A percentile compares a stretch with the other conserved stretches of the same genome.
phyloP scores from a whole-genome alignment of 805 yeast genomes.

The Zygotorulaspora chibaensis region DNA sequence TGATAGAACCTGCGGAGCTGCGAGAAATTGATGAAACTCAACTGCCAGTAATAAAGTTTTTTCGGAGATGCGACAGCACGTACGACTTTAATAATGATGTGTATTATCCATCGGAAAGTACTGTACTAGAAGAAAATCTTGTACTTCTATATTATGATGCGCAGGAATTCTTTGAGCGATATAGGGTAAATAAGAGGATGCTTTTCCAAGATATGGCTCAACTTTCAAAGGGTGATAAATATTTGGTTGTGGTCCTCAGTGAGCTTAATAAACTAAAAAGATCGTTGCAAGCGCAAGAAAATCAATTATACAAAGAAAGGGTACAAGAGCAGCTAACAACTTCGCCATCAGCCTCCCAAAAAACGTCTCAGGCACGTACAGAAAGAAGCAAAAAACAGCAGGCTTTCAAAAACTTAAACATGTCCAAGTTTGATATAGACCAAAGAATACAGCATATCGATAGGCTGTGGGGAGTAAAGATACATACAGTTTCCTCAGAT shows the following conservation, averaged over 20 bases:
- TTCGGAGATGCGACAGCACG: constrained; percentile 44
- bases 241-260: constrained; percentile 44
- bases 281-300: constrained; percentile 43
- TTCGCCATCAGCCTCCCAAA: constrained; percentile 3
- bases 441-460: constrained; percentile 43
- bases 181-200: constrained; percentile 28
- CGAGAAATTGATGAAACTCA: constrained; percentile 20
- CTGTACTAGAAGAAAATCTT: constrained; percentile 41
- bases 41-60: constrained; percentile 49
- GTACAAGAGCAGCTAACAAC: constrained; percentile 33
- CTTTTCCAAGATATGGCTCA: constrained; percentile 24
- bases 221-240: constrained; percentile 24
- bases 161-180: constrained; percentile 38
- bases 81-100: constrained; percentile 48
- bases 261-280: constrained; percentile 46
- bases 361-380: constrained; percentile 1
- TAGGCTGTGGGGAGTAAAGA: constrained; percentile 43
- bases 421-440: constrained; percentile 36
- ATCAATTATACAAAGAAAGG: constrained; percentile 41
- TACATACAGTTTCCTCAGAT: constrained; percentile 42
- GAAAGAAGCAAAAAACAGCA: constrained; percentile 11
- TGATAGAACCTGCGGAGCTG: constrained; percentile 26
- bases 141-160: constrained; percentile 46
- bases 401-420: constrained; percentile 12
- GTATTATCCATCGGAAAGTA: constrained; percentile 49